These are phyloP conservation scores for Crassisporium funariophilum DNA, from an alignment of 768 basidiomycete genomes.

Conservation along the genomic window DNA sequence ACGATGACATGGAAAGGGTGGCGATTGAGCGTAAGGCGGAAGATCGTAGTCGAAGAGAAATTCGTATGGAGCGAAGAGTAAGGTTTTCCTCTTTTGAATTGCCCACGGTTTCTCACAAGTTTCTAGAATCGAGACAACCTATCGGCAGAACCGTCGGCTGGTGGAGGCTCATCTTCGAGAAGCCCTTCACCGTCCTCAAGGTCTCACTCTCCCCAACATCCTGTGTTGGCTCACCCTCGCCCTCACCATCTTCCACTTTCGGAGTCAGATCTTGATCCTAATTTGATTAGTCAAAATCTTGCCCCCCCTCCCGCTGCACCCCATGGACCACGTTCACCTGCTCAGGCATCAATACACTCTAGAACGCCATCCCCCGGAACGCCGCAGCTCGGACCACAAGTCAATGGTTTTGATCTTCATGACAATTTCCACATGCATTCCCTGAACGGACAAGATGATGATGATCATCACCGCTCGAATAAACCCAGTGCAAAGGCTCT, in stretches of 20 bases:
- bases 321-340: constrained; percentile 70
- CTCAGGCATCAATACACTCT: constrained; percentile 47
- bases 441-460: constrained; percentile 11
- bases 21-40: constrained; percentile 65
- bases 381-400: constrained; percentile 18
- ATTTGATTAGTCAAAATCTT: constrained; percentile 29
- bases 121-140: constrained; percentile 40
- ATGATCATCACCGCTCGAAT: constrained; percentile 36
- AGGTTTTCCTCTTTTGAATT: constrained; percentile 18
- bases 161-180: constrained; percentile 41
- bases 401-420: constrained; percentile 3
- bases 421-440: constrained; percentile 14
- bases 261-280: constrained; percentile 8
- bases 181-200: constrained; percentile 45
- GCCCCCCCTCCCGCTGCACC: constrained; percentile 71
- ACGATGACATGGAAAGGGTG: constrained; percentile 77
- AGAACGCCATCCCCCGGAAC: constrained; percentile 74
- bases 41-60: constrained; percentile 71
- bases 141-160: constrained; percentile 16
- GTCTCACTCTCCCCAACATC: constrained; percentile 33
- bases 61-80: constrained; percentile 67
- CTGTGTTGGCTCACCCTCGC: constrained; percentile 23
- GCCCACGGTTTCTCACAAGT: constrained; percentile 22
- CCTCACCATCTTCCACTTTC: constrained; percentile 13
- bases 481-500: constrained; percentile 86